A percentile compares a stretch with the other conserved stretches of the same genome.
Evolutionary conservation across 352 stramenopile genomes (phyloP).

Genomic region (Phytopythium ostracodes): DNA sequence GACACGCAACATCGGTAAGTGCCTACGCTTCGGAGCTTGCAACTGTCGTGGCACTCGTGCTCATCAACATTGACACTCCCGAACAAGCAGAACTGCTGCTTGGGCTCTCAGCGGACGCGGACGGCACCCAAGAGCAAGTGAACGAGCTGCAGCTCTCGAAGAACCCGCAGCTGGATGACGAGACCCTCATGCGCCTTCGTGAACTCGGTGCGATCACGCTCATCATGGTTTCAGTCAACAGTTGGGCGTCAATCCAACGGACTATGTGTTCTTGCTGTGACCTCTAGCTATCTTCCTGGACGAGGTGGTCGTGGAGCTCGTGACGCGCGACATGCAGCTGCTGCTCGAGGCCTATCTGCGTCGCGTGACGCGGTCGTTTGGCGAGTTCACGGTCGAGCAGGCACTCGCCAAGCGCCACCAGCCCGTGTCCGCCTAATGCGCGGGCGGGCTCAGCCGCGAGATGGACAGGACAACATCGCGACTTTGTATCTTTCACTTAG

Average conservation of each 20-base stretch:
- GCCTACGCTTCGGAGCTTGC: not conserved
- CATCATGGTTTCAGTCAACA: not conserved
- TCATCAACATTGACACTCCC: not conserved
- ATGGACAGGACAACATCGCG: not conserved
- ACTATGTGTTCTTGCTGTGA: not conserved
- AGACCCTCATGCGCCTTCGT: conserved; percentile 38
- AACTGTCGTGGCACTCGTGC: not conserved
- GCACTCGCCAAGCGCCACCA: conserved; percentile 32
- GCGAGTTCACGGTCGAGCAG: conserved; percentile 56
- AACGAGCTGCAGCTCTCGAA: conserved; percentile 28
- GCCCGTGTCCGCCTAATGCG: conserved; percentile 17
- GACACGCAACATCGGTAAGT: conserved; percentile 55
- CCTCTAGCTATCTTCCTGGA: conserved; percentile 66
- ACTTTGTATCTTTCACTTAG: not conserved
- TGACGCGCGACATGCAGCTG: conserved; percentile 70
- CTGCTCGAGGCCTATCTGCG: conserved; percentile 64
- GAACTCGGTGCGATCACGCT: conserved; percentile 36
- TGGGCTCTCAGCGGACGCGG: conserved; percentile 41
- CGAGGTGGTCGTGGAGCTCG: conserved; percentile 72
- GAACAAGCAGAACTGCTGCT: conserved; percentile 44
- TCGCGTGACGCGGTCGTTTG: conserved; percentile 50
- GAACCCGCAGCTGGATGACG: conserved; percentile 19
- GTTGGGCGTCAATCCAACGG: not conserved
- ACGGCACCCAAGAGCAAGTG: conserved; percentile 52
- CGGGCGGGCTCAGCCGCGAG: not conserved